phyloP scores from a whole-genome alignment of 2,329 filamentous ascomycete genomes.

The Teratosphaeria epicoccoides region DNA sequence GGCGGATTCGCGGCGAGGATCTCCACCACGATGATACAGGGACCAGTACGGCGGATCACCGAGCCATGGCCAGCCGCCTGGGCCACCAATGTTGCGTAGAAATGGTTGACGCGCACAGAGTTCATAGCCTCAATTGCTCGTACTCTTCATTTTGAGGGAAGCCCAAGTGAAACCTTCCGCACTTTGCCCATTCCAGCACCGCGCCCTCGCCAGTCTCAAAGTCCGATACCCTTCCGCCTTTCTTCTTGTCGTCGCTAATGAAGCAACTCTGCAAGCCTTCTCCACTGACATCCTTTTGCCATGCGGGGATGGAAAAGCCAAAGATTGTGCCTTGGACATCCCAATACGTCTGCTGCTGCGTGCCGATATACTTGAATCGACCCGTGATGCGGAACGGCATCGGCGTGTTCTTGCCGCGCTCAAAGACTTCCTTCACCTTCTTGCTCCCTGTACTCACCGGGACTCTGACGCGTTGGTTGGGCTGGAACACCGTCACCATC shows the following conservation, averaged over 20 bases:
- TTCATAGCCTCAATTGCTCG: slow-evolving; percentile 25
- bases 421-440: slow-evolving; percentile 19
- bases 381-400: slow-evolving; percentile 31
- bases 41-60: not conserved
- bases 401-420: slow-evolving; percentile 27
- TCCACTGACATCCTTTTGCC: slow-evolving; percentile 32
- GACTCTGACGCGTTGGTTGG: slow-evolving; percentile 24
- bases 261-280: slow-evolving; percentile 31
- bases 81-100: not conserved
- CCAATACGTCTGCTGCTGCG: slow-evolving; percentile 20
- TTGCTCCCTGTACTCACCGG: slow-evolving; percentile 15
- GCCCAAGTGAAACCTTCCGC: slow-evolving; percentile 33
- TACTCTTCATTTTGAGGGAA: slow-evolving; percentile 33
- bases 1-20: too few relatives aligned
- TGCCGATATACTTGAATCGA: slow-evolving; percentile 26
- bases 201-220: slow-evolving; percentile 28
- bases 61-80: not conserved
- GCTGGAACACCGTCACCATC: slow-evolving; percentile 33
- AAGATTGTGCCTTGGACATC: slow-evolving; percentile 31
- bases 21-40: not conserved
- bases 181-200: slow-evolving; percentile 29
- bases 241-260: slow-evolving; percentile 22
- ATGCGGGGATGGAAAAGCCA: slow-evolving; percentile 30
- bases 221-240: slow-evolving; percentile 28
- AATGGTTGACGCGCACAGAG: not conserved